phyloP scores from a whole-genome alignment of 2,329 filamentous ascomycete species.

The Neurospora crassa region DNA sequence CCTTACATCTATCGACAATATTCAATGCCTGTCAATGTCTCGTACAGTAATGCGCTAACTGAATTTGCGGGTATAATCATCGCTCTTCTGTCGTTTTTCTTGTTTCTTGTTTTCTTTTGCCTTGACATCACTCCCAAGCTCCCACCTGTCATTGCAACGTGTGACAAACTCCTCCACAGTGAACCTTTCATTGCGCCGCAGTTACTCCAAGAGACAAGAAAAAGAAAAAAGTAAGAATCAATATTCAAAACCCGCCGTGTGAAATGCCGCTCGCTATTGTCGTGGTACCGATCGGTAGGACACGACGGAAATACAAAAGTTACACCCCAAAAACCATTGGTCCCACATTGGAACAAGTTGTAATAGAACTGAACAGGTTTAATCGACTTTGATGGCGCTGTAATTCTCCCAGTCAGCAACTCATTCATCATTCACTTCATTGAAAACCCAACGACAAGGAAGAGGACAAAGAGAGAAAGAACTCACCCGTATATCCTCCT shows the following conservation, averaged over 20 bases:
- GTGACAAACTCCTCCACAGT: neutral
- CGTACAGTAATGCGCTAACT: neutral
- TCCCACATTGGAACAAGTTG: neutral
- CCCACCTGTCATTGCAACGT: neutral
- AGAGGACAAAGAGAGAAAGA: no score
- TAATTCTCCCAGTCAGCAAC: constrained; percentile 9
- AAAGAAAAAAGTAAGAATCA: no score
- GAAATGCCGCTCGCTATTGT: neutral
- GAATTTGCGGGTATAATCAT: neutral
- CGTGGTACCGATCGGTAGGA: neutral
- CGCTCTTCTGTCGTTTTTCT: neutral
- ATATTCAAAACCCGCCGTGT: neutral
- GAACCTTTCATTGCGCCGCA: neutral
- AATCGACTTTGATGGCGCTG: constrained; percentile 45
- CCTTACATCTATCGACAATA: neutral
- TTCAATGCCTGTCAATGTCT: neutral
- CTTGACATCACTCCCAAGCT: neutral
- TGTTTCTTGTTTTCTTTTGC: neutral
- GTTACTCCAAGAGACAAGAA: neutral
- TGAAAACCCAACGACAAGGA: no score
- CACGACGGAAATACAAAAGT: neutral
- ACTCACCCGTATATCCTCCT: constrained; percentile 70
- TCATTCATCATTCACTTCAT: neutral
- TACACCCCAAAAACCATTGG: neutral
- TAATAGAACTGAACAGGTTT: neutral